Percentiles rank a stretch among this genome's conserved stretches.
phyloP scores from a whole-genome alignment of 345 rosid species.

The Cardamine occulta region DNA sequence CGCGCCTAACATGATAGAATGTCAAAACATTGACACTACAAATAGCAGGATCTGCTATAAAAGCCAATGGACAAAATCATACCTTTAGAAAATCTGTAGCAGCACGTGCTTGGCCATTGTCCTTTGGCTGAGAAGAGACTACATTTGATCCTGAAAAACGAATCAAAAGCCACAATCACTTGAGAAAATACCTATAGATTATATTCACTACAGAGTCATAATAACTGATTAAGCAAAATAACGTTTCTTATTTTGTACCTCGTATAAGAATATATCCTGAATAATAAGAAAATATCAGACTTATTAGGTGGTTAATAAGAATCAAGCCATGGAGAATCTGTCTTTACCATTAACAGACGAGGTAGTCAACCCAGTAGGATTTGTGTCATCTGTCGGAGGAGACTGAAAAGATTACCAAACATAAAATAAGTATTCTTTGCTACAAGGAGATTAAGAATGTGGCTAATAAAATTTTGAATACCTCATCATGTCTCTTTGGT shows the following conservation, averaged over 20 bases:
- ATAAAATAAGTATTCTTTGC: conserved; percentile 4
- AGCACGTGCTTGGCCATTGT: conserved; percentile 49
- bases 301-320: neutral
- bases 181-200: neutral
- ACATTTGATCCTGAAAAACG: conserved; percentile 57
- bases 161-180: conserved; percentile 24
- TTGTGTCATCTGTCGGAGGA: conserved; percentile 24
- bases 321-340: neutral
- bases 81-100: conserved; percentile 48
- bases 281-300: neutral
- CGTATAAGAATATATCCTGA: neutral
- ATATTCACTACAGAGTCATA: conserved; percentile 5
- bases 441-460: conserved; percentile 7
- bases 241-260: neutral
- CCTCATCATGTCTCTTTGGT: conserved; percentile 21
- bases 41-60: neutral
- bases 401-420: conserved; percentile 32
- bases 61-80: conserved; percentile 38
- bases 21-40: conserved; percentile 29
- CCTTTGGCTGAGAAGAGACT: conserved; percentile 45
- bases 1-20: conserved; percentile 16
- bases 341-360: conserved; percentile 38
- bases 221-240: neutral
- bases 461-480: neutral
- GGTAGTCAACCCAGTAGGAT: conserved; percentile 9